Evolutionary conservation across 768 basidiomycete species (phyloP), one percentile per base, ranked within the genome.

Genomic region (Mycena rebaudengoi): DNA sequence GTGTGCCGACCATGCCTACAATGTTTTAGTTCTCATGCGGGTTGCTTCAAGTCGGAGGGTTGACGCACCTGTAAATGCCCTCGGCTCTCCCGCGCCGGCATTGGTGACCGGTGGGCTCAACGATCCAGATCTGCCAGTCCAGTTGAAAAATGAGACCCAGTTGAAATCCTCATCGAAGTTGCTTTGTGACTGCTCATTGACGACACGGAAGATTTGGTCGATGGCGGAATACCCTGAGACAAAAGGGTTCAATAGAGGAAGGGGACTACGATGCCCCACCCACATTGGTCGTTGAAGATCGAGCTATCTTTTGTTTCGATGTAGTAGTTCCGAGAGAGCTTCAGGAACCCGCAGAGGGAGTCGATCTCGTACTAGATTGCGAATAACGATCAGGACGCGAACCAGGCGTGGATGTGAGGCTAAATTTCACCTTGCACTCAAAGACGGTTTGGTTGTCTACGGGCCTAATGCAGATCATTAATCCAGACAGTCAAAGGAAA

Each of bases 341-440:
- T 94, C 68, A 94, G 75, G 78, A 93, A 93, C 7, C 90, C 86
- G 63, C 90, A 91, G 1, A 94, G 77, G 0, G 91, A 92, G 71
- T 94, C 92, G 49, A 94, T 80, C 72, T 94, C 92, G 68, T 91
- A 94, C 90, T 57, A 26, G 13, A 18, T n/a, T n/a, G n/a, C n/a
- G n/a, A 18, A 7, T n/a, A n/a, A n/a, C n/a, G n/a, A n/a, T n/a
- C n/a, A n/a, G n/a, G n/a, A n/a, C n/a, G n/a, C n/a, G n/a, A n/a
- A n/a, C n/a, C n/a, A n/a, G 26, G 7, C n/a, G 6, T 55, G 90
- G 57, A 32, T 35, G 30, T 28, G 14, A n/a, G n/a, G n/a, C n/a
- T n/a, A n/a, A n/a, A n/a, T 32, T 75, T 37, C 57, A 89, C 91
- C 82, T 94, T 94, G 86, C 92, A 94, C 73, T 93, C 92, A 64